phyloP scores from a whole-genome alignment of 169 alveolate species.

The Perkinsus olseni region DNA sequence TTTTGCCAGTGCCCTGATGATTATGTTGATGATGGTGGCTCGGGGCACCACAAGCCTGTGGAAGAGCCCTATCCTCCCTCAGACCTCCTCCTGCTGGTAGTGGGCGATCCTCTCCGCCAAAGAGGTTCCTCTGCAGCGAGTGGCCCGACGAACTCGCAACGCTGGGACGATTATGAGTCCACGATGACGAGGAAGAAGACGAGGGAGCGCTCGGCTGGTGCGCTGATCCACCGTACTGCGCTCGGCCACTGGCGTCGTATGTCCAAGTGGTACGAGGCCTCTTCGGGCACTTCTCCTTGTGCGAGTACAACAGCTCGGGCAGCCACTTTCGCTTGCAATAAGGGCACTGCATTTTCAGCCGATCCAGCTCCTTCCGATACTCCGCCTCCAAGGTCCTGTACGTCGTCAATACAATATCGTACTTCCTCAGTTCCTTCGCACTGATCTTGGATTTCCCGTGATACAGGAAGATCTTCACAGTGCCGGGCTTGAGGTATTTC shows the following conservation, averaged over 20 bases:
- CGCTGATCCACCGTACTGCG: background rate
- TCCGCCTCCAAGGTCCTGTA: conserved; percentile 33
- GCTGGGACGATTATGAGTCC: too few relatives aligned
- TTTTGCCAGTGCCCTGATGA: background rate
- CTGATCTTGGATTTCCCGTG: conserved; percentile 20
- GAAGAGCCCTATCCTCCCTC: too few relatives aligned
- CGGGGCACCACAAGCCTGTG: background rate
- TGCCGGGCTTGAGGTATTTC: conserved; percentile 27
- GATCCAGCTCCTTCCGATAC: conserved; percentile 9
- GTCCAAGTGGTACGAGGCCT: background rate
- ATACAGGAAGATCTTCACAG: conserved; percentile 22
- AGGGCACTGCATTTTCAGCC: background rate
- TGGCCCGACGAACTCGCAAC: too few relatives aligned
- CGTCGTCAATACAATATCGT: conserved; percentile 31
- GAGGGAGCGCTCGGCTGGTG: background rate
- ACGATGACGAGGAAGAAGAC: too few relatives aligned
- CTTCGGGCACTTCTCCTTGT: background rate
- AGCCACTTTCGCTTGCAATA: background rate
- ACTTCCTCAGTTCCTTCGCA: conserved; percentile 19
- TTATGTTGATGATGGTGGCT: background rate
- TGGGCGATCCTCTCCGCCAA: too few relatives aligned
- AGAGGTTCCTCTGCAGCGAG: too few relatives aligned
- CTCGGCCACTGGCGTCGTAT: background rate
- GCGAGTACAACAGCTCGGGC: background rate
- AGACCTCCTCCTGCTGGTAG: too few relatives aligned